Base-by-base conservation (phyloP, 2,329 filamentous ascomycete species). In the Aureobasidium sp. region DNA sequence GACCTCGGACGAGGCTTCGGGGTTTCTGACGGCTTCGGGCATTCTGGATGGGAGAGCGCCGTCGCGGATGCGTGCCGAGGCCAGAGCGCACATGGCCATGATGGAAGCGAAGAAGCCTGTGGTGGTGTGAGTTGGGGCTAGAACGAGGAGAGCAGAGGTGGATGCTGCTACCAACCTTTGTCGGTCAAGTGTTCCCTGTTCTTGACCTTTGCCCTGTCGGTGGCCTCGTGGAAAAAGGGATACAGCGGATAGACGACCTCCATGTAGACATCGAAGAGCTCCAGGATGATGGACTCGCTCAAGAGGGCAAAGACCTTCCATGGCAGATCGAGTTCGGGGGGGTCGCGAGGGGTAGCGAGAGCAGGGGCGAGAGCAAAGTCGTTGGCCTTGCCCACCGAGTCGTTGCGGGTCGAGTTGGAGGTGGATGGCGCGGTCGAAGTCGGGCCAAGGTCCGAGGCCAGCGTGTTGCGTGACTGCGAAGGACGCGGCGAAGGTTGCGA, bases 231-330 rank as follows among this genome's bases (percentile, higher is more conserved):
- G 64, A 82, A 82, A 27, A 81, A 69, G 4, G 79, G 79, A 62
- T 80, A 60, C 51, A 81, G 76, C 1, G 79, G 79, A 67, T 81
- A 81, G n/a, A 81, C 75, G 45, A 79, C 74, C 61, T 81, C 77
- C 67, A 79, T 78, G 69, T 80, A 81, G 17, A 81, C 70, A 17
- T 78, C 73, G 25, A 79, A 70, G 17, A 79, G 68, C 65, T 74
- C 70, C 54, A 72, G 68, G 43, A 80, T 75, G 42, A 70, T 70
- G 29, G 64, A 66, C 53, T 74, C 68, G 65, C 70, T 73, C n/a
- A 73, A 71, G 35, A 75, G 67, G 10, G 70, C 71, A 61, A 76
- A 77, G 6, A 74, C 73, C 35, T 69, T 72, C 75, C 75, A 78
- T 45, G 72, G 71, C 5, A 71, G 61, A 4, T 64, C 66, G 19